These are phyloP conservation scores for Gossypium ekmanianum DNA, from an alignment of 345 rosid genomes.

Conservation along the genomic window DNA sequence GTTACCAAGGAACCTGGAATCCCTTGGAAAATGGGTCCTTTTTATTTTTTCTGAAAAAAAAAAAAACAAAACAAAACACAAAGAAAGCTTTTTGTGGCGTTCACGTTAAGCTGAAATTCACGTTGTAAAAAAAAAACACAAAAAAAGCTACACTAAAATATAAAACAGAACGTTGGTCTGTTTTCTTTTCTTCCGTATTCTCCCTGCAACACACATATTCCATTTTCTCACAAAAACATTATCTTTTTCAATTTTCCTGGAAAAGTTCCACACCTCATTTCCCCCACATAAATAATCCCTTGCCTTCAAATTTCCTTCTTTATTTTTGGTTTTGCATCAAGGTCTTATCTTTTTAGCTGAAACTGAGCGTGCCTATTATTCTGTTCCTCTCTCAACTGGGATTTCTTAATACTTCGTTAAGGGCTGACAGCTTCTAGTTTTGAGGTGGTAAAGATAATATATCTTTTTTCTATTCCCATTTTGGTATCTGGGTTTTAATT, in stretches of 20 bases:
- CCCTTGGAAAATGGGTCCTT: constrained; percentile 12
- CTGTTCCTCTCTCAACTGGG: constrained; percentile 40
- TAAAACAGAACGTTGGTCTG: constrained; percentile 14
- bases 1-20: constrained; percentile 42
- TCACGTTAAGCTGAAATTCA: constrained; percentile 39
- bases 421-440: constrained; percentile 28
- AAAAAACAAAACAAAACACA: background rate
- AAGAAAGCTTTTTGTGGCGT: constrained; percentile 34
- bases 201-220: constrained; percentile 18
- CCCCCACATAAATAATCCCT: constrained; percentile 30
- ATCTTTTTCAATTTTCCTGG: constrained; percentile 18
- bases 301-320: background rate
- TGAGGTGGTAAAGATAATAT: constrained; percentile 17
- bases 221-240: constrained; percentile 10
- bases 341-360: constrained; percentile 10
- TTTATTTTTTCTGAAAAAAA: background rate
- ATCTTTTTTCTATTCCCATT: background rate
- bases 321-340: background rate
- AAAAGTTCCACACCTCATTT: constrained; percentile 16
- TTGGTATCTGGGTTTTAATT: constrained; percentile 17
- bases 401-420: constrained; percentile 20
- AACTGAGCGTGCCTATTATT: background rate
- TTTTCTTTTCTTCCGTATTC: constrained; percentile 11
- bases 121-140: constrained; percentile 15
- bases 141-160: background rate